These are phyloP conservation scores for Paramecium octaurelia DNA, from an alignment of 73 alveolate genomes.

Conservation along the genomic window DNA sequence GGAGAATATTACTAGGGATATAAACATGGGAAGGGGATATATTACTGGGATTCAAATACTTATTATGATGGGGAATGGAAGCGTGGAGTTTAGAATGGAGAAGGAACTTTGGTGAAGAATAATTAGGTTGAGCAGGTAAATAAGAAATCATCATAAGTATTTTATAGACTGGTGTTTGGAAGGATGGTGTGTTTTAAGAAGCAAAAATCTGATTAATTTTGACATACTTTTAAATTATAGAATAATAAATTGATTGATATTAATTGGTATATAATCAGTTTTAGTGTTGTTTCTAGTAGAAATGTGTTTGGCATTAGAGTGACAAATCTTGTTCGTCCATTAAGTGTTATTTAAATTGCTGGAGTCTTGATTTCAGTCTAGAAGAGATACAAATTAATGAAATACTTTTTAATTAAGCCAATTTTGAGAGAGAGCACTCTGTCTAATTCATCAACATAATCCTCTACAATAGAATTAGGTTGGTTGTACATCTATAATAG, in stretches of 20 bases:
- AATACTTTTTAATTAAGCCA: neutral
- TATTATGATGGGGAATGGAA: neutral
- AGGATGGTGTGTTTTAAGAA: neutral
- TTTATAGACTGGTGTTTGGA: neutral
- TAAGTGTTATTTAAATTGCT: neutral
- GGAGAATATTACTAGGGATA: slow-evolving; percentile 90
- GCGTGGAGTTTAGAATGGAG: neutral
- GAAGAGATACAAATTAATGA: neutral
- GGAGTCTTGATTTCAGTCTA: neutral
- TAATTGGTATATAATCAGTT: neutral
- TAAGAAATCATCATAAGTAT: neutral
- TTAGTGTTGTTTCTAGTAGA: slow-evolving; percentile 27
- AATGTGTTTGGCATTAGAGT: slow-evolving; percentile 28
- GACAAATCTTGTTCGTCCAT: slow-evolving; percentile 19
- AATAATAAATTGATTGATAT: neutral
- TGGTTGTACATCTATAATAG: slow-evolving; percentile 93
- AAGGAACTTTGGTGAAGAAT: neutral
- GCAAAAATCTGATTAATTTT: neutral
- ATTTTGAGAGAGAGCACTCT: slow-evolving; percentile 80
- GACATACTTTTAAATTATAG: neutral
- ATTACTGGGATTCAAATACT: slow-evolving; percentile 68
- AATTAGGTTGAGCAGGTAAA: neutral
- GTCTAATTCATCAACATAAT: slow-evolving; percentile 89
- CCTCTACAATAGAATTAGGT: slow-evolving; percentile 98
- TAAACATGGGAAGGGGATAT: slow-evolving; percentile 93